These are phyloP conservation scores for Aspergillus sp. DNA, from an alignment of 2,329 filamentous ascomycete genomes.

Conservation along the genomic window DNA sequence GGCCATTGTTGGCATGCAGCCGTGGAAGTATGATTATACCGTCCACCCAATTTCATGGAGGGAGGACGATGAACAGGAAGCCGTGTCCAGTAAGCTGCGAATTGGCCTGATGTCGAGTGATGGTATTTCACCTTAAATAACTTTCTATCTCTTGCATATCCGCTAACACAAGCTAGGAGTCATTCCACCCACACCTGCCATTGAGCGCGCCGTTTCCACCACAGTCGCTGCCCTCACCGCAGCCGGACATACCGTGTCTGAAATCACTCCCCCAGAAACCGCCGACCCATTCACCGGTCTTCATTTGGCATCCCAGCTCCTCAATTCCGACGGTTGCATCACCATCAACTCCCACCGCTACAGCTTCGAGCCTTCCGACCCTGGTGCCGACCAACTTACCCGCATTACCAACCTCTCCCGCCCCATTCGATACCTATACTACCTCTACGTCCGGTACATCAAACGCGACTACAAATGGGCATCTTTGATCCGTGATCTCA, in stretches of 20 bases:
- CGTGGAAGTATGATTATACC: slow-evolving; percentile 83
- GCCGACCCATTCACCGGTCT: slow-evolving; percentile 76
- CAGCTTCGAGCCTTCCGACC: slow-evolving; percentile 72
- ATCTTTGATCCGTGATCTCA: slow-evolving; percentile 67
- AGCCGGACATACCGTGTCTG: slow-evolving; percentile 70
- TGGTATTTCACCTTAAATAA: slow-evolving; percentile 32
- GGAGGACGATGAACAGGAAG: slow-evolving; percentile 55
- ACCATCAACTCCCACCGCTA: slow-evolving; percentile 75
- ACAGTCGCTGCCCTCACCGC: slow-evolving; percentile 64
- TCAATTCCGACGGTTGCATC: slow-evolving; percentile 78
- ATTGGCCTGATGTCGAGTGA: slow-evolving; percentile 77
- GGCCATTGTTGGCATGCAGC: slow-evolving; percentile 71
- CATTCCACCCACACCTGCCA: slow-evolving; percentile 81
- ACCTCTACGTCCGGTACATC: slow-evolving; percentile 83
- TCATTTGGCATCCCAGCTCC: slow-evolving; percentile 69
- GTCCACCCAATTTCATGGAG: slow-evolving; percentile 85
- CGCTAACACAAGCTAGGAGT: slow-evolving; percentile 47
- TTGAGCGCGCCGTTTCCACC: slow-evolving; percentile 67
- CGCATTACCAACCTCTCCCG: slow-evolving; percentile 69
- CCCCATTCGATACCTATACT: slow-evolving; percentile 78
- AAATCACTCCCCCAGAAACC: slow-evolving; percentile 62
- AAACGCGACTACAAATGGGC: slow-evolving; percentile 73
- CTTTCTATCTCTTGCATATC: background rate
- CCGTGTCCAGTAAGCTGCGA: slow-evolving; percentile 58
- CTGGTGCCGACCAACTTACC: slow-evolving; percentile 69